Evolutionary conservation across 495 filamentous ascomycete species (phyloP), one percentile per base, ranked within the genome.

Genomic region (Astrocystis sublimbata): DNA sequence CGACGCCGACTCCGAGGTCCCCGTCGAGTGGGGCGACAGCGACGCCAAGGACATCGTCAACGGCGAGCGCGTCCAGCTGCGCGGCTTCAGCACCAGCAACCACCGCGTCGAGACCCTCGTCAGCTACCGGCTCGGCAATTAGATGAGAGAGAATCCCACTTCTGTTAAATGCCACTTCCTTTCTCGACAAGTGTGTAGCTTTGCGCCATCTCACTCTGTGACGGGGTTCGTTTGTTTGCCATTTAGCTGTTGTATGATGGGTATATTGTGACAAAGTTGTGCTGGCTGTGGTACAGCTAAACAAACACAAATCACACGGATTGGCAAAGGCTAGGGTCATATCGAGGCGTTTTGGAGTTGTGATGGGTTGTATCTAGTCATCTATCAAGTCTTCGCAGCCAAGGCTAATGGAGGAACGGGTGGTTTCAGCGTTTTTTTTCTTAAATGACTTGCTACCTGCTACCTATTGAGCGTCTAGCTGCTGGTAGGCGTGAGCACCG

Each of bases 21-120:
- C 94, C 6, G 89, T 98, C 60, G 96, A 98, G 75, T 98, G 94
- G 94, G 94, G 94, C 35, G 94, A 98, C 78, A 96, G 91, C 68
- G 94, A 98, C 72, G 93, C 96, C 49, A 97, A 96, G 79, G 94
- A 98, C 81, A 96, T 98, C 68, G 88, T 88, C 71, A 91, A 93
- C 68, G 93, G 91, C 15, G 94, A 98, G 80, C 93, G 96, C 72
- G 94, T 98, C 8, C 92, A 96, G 75, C 76, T 98, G 66, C 82
- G 96, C 67, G 96, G 93, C 61, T 98, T 97, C 75, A 96, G 92
- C 74, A 98, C 94, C 6, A 91, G 88, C 61, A 94, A 86, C 67
- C 94, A 98, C 73, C 82, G 88, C 7, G 96, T 98, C 3, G 96
- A 96, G 71, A 98, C 94, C 4, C 72, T 97, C 41, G 94, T 98